Base-by-base conservation (phyloP, 441 rosid genomes). In the Brassica hybrid region DNA sequence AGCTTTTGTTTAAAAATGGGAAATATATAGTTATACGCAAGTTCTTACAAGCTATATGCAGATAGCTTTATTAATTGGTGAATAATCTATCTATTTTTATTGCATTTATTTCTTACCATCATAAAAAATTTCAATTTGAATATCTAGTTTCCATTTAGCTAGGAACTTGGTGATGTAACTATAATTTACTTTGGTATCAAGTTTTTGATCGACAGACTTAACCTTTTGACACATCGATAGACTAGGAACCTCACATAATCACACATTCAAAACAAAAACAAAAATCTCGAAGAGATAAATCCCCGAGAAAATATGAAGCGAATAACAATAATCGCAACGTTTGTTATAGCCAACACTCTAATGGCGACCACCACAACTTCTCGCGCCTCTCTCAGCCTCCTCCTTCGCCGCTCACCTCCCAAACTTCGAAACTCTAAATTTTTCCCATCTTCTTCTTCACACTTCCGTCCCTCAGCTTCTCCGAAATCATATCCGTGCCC, bases 401-500 rank as follows among this genome's bases (percentile, higher is more conserved):
- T 75, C 86, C 88, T 77, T 82, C 90, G 2, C 18, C 87, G 72
- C 72, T 64, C 65, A 78, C 85, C 18, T 59, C 79, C 67, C 71
- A 83, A 23, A 84, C 19, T 67, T 8, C 62, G 41, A 73, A 60
- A 36, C 72, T 3, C 83, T 17, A 61, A 57, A 16, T 68, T 56
- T 19, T 41, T 59, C 65, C 57, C 67, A 0, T 59, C 18, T 54
- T 81, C 79, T 16, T 52, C 3, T 52, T 54, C 5, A 6, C 84
- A 54, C 34, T 72, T 81, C 60, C 9, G 84, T 76, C 86, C 90
- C 67, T 79, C 79, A 5, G 67, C 64, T 75, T 71, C 64, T 1
- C 54, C 0, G 0, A 87, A 87, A 84, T 87, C 85, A 2, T 79
- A 81, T 38, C 68, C 84, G 23, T 89, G 96, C 76, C 97, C 91